These are phyloP conservation scores for Drechslerella coelobrocha DNA, from an alignment of 2,329 filamentous ascomycete species.

Conservation along the genomic window DNA sequence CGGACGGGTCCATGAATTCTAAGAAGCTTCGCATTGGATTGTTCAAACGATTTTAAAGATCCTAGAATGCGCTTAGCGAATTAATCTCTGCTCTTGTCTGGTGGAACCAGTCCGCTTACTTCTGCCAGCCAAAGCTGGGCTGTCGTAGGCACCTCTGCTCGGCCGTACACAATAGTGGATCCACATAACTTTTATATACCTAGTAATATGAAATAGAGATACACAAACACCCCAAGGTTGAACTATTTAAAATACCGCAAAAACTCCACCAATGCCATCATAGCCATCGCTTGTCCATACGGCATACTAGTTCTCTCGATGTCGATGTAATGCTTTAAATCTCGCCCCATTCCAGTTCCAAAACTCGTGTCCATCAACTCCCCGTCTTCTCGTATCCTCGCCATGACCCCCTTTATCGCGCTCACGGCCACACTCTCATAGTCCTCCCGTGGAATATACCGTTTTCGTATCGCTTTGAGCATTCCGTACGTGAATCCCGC, in stretches of 20 bases:
- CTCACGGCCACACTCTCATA: conserved; percentile 69
- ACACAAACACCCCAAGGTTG: too few relatives aligned
- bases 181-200: background rate
- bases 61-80: too few relatives aligned
- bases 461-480: conserved; percentile 73
- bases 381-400: conserved; percentile 70
- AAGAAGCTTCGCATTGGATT: too few relatives aligned
- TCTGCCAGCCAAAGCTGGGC: too few relatives aligned
- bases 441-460: conserved; percentile 68
- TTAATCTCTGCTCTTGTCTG: too few relatives aligned
- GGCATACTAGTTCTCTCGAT: conserved; percentile 81
- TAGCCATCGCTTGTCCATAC: conserved; percentile 83
- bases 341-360: conserved; percentile 77
- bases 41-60: too few relatives aligned
- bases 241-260: conserved; percentile 66
- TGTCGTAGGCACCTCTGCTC: too few relatives aligned
- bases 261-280: conserved; percentile 79
- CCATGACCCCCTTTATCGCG: conserved; percentile 72
- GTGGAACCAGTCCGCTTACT: too few relatives aligned
- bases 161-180: too few relatives aligned
- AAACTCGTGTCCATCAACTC: conserved; percentile 78
- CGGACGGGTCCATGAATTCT: too few relatives aligned
- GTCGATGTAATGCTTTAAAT: conserved; percentile 77
- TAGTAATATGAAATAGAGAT: conserved; percentile 8
- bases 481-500: conserved; percentile 83